Base-by-base conservation (phyloP, 2,329 filamentous ascomycete species). In the Fusarium caatingaense region DNA sequence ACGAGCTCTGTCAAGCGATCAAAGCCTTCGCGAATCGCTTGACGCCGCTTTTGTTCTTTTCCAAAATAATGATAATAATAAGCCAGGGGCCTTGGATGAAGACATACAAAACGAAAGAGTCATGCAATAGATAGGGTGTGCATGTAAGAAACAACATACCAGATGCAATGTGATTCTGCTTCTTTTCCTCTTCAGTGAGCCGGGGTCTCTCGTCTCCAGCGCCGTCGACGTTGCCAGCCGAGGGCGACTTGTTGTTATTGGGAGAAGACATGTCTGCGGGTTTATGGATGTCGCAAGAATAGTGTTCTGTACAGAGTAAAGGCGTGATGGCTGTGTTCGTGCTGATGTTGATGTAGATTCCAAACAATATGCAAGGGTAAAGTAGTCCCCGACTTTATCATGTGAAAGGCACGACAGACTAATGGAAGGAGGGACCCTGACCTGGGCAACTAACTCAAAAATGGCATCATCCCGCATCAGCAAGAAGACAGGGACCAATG, bases 11-110 rank as follows among this genome's bases (percentile, higher is more conserved):
- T 92, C 27, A 97, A 86, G 34, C 90, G 87, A 78, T 97, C 93
- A 78, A 97, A 97, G 60, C 92, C 93, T 62, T 93, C 89, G 48
- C 94, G 87, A 71, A 97, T 97, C 16, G 91, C 92, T 64, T 83
- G 78, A 30, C 83, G 77, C 40, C 83, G 78, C 70, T 85, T 83
- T 72, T 84, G 78, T 75, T 85, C 81, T 83, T 60, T 45, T 41
- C 15, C 20, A 45, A 20, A 20, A 37, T 58, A 45, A 60, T 76
- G 50, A 75, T 30, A 25, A 37, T 58, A 46, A 60, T 76, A 56
- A 75, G 68, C 25, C 16, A 27, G 8, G 9, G 7, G 16, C 7
- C 18, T 21, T 15, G 7, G 20, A 20, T 10, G 9, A 15, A 6
- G 15, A 12, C 18, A 32, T 16, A 12, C n/a, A n/a, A 18, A 4